Evolutionary conservation across 1,284 basidiomycete genomes (phyloP).

Genomic region (Paramarasmius palmivorus): DNA sequence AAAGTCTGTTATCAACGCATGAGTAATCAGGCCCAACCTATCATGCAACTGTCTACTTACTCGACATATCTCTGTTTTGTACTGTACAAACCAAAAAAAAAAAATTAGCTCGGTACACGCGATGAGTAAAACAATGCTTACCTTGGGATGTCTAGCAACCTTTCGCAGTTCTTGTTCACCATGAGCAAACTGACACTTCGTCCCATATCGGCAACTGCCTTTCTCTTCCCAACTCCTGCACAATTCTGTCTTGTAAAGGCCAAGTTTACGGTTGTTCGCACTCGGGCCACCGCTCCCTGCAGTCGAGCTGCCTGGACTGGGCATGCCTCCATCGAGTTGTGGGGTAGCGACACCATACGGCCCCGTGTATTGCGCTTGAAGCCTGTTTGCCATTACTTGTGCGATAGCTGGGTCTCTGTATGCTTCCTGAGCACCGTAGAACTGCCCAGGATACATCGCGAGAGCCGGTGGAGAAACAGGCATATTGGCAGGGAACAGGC

Average conservation of each 20-base stretch:
- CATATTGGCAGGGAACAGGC: slow-evolving; percentile 51
- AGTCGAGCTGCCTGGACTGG: slow-evolving; percentile 40
- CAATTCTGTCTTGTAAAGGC: slow-evolving; percentile 89
- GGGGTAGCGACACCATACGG: slow-evolving; percentile 50
- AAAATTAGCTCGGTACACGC: slow-evolving; percentile 11
- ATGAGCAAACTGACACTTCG: slow-evolving; percentile 90
- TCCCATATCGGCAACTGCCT: slow-evolving; percentile 82
- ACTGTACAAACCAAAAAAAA: slow-evolving; percentile 44
- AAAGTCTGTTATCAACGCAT: slow-evolving; percentile 60
- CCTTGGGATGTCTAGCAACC: slow-evolving; percentile 85
- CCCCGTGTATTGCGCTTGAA: slow-evolving; percentile 61
- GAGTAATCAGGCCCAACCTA: slow-evolving; percentile 1
- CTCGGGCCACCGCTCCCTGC: slow-evolving; percentile 61
- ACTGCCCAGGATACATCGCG: slow-evolving; percentile 67
- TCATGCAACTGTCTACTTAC: slow-evolving; percentile 42
- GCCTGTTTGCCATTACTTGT: slow-evolving; percentile 57
- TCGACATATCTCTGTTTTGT: slow-evolving; percentile 91
- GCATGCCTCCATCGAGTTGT: slow-evolving; percentile 35
- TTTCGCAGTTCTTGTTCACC: slow-evolving; percentile 84
- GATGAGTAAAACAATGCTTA: slow-evolving; percentile 30
- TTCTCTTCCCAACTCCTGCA: slow-evolving; percentile 95
- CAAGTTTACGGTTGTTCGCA: slow-evolving; percentile 85
- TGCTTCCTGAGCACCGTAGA: slow-evolving; percentile 61
- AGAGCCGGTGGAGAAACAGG: slow-evolving; percentile 47
- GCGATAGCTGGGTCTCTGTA: slow-evolving; percentile 53